A percentile compares a stretch with the other conserved stretches of the same genome.
phyloP scores from a whole-genome alignment of 345 rosid species.

The Arabidopsis thaliana region DNA sequence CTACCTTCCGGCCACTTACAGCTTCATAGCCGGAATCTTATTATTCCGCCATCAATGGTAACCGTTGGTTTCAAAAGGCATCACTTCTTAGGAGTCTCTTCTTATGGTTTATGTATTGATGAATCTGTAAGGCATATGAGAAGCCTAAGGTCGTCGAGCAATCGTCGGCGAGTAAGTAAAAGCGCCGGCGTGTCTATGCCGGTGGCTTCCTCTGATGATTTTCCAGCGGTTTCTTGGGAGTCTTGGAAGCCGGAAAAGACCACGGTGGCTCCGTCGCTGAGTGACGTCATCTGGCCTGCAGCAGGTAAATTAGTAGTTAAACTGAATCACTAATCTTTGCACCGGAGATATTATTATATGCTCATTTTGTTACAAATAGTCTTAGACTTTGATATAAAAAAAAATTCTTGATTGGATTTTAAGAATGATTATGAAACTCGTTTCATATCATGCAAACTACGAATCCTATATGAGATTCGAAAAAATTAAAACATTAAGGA shows the following conservation, averaged over 20 bases:
- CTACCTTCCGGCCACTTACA: slow-evolving; percentile 30
- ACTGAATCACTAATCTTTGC: not conserved
- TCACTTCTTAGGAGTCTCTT: slow-evolving; percentile 26
- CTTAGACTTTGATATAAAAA: not conserved
- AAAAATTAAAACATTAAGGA: not conserved
- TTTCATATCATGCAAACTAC: not conserved
- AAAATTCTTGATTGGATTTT: not conserved
- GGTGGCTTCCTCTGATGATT: slow-evolving; percentile 38
- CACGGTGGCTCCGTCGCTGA: slow-evolving; percentile 52
- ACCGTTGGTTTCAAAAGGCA: slow-evolving; percentile 15
- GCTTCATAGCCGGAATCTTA: slow-evolving; percentile 21
- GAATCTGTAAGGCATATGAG: slow-evolving; percentile 30
- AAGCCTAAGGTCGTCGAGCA: slow-evolving; percentile 26
- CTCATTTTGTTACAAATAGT: not conserved
- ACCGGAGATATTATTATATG: not conserved
- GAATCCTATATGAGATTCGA: not conserved
- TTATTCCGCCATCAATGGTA: slow-evolving; percentile 22
- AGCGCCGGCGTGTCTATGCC: slow-evolving; percentile 29
- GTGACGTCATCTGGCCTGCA: slow-evolving; percentile 91
- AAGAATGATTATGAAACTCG: not conserved
- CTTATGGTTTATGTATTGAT: slow-evolving; percentile 31
- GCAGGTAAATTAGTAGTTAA: slow-evolving; percentile 52
- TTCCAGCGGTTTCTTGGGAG: slow-evolving; percentile 56
- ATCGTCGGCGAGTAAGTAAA: slow-evolving; percentile 26
- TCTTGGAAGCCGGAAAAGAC: slow-evolving; percentile 69